Percentiles rank a stretch among this genome's conserved stretches.
Conservation (phyloP, 257 asterid genomes). For the Solanum peruvianum region DNA sequence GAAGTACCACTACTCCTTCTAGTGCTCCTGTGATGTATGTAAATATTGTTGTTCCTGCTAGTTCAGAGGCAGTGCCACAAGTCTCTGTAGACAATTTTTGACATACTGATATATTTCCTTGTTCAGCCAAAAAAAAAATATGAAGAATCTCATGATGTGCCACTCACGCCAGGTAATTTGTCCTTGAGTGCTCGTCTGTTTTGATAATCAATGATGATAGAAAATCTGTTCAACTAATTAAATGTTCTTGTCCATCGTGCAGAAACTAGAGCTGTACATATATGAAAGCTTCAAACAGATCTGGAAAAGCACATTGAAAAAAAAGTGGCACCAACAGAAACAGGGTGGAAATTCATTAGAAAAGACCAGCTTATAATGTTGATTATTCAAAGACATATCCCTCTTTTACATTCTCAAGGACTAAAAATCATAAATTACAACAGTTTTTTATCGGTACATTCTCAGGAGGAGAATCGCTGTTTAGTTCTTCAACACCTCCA, state of each 20-base stretch:
- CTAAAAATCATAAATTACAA: not conserved
- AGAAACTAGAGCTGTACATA: not conserved
- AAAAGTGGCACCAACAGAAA: not conserved
- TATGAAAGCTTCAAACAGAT: not conserved
- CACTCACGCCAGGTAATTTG: not conserved
- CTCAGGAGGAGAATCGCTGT: not conserved
- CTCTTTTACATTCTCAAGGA: not conserved
- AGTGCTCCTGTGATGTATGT: too few relatives aligned
- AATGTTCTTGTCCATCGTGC: not conserved
- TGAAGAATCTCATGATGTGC: not conserved
- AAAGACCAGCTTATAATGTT: not conserved
- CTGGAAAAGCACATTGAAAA: not conserved
- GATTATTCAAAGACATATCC: not conserved
- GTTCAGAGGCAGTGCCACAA: too few relatives aligned
- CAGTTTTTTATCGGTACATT: not conserved
- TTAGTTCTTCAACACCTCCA: not conserved
- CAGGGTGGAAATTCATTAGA: not conserved
- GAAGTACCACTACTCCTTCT: too few relatives aligned
- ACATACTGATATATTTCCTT: too few relatives aligned
- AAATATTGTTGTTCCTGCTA: too few relatives aligned
- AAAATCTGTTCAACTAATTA: not conserved
- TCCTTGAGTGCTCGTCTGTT: not conserved
- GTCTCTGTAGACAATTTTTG: too few relatives aligned
- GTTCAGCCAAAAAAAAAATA: too few relatives aligned
- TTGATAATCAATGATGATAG: not conserved